Percentiles rank a stretch among this genome's conserved stretches.
Evolutionary conservation across 2,329 filamentous ascomycete genomes (phyloP).

Genomic region (Ophidiomyces ophidiicola): DNA sequence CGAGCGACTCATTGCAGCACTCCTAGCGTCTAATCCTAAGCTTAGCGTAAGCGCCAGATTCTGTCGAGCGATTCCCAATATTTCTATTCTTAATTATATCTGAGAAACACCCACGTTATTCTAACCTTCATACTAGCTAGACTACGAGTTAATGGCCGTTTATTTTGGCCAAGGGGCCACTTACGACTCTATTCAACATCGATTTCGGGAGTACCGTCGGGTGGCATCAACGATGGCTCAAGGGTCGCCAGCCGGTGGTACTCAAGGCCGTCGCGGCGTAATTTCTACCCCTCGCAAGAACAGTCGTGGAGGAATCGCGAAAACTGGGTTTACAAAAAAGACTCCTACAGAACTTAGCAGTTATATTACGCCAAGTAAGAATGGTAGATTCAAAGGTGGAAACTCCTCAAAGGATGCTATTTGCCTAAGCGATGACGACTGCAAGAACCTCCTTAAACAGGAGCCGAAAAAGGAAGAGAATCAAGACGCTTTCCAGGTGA

Average conservation of each 20-base stretch:
- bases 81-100: neutral
- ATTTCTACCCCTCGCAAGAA: slow-evolving; percentile 2
- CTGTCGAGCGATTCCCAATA: neutral
- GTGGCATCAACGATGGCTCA: slow-evolving; percentile 27
- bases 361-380: slow-evolving; percentile 7
- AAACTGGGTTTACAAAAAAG: neutral
- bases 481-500: neutral
- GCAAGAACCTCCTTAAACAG: slow-evolving; percentile 5
- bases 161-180: slow-evolving; percentile 37
- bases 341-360: neutral
- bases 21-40: slow-evolving; percentile 22
- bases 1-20: slow-evolving; percentile 20
- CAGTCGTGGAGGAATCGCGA: neutral
- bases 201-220: slow-evolving; percentile 36
- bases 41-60: slow-evolving; percentile 18
- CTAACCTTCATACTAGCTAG: slow-evolving; percentile 28
- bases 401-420: slow-evolving; percentile 5
- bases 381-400: neutral
- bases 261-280: slow-evolving; percentile 6
- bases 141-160: slow-evolving; percentile 33
- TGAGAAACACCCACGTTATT: neutral
- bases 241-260: slow-evolving; percentile 13
- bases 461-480: neutral
- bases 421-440: slow-evolving; percentile 11
- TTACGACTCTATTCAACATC: slow-evolving; percentile 38